A percentile compares a stretch with the other conserved stretches of the same genome.
Conservation (phyloP, 106 monocot genomes). For the Apostasia ramifera region DNA sequence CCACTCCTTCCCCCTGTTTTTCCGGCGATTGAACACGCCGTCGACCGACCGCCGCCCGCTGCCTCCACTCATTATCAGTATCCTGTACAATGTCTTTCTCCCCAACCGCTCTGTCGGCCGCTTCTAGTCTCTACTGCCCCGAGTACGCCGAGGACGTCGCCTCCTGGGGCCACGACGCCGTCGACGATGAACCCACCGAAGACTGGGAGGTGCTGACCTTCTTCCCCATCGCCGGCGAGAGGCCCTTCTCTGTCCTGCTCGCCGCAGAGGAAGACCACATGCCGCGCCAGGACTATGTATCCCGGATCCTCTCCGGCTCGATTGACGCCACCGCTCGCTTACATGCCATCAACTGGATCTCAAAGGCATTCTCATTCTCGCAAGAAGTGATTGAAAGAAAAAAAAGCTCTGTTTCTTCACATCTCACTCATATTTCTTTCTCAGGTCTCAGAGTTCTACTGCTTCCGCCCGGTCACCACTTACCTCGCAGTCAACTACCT, state of each 20-base stretch:
- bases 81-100: no score
- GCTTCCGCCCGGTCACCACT: conserved; percentile 46
- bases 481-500: conserved; percentile 64
- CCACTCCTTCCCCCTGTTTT: no score
- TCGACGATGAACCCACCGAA: not conserved
- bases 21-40: no score
- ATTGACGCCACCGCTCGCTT: conserved; percentile 44
- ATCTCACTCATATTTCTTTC: not conserved
- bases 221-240: not conserved
- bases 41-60: no score
- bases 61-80: no score
- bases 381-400: no score
- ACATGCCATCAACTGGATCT: conserved; percentile 61
- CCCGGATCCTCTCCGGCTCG: conserved; percentile 1
- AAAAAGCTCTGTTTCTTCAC: not conserved
- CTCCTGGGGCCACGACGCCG: not conserved
- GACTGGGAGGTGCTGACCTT: conserved; percentile 5
- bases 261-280: conserved; percentile 31
- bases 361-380: conserved; percentile 27
- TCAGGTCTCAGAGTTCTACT: conserved; percentile 43
- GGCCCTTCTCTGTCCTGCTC: conserved; percentile 20
- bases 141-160: not conserved
- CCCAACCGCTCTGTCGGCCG: no score
- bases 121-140: not conserved
- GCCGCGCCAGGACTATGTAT: conserved; percentile 11